Conservation (phyloP, 1,284 basidiomycete species). For the Wolfiporia cocos region DNA sequence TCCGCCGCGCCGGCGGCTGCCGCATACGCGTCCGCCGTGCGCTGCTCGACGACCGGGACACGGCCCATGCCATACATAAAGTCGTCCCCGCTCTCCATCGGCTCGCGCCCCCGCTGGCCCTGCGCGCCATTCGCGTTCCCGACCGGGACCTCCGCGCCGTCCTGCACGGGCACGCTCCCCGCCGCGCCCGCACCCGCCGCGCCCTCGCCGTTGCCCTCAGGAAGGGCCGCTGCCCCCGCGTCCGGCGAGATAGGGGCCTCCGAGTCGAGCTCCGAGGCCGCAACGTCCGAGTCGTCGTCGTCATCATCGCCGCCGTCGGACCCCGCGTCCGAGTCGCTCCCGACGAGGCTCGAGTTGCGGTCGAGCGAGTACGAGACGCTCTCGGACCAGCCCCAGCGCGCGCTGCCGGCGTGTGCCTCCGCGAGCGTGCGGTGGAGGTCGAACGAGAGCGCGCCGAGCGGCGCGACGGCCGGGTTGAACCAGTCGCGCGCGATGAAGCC, state of each 20-base stretch:
- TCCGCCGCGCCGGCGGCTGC: constrained; percentile 1
- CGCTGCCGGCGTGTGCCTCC: constrained; percentile 38
- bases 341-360: constrained; percentile 8
- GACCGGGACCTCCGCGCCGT: not conserved
- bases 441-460: constrained; percentile 52
- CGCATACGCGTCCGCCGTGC: not conserved
- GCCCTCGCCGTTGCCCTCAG: not conserved
- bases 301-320: too few species aligned
- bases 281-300: constrained; percentile 1
- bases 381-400: constrained; percentile 51
- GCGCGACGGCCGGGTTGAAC: constrained; percentile 43
- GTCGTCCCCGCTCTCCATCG: constrained; percentile 12
- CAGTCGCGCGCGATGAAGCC: constrained; percentile 65
- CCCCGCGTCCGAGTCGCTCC: constrained; percentile 2
- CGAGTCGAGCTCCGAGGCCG: not conserved
- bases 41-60: constrained; percentile 9
- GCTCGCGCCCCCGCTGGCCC: constrained; percentile 2
- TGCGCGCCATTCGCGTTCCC: not conserved
- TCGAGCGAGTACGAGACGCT: constrained; percentile 27
- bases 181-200: too few species aligned
- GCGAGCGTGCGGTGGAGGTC: constrained; percentile 52
- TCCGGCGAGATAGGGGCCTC: constrained; percentile 1
- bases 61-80: constrained; percentile 23
- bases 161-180: too few species aligned
- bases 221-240: not conserved